Conservation (phyloP, 495 filamentous ascomycete genomes). For the Opeltia flavorubescens region DNA sequence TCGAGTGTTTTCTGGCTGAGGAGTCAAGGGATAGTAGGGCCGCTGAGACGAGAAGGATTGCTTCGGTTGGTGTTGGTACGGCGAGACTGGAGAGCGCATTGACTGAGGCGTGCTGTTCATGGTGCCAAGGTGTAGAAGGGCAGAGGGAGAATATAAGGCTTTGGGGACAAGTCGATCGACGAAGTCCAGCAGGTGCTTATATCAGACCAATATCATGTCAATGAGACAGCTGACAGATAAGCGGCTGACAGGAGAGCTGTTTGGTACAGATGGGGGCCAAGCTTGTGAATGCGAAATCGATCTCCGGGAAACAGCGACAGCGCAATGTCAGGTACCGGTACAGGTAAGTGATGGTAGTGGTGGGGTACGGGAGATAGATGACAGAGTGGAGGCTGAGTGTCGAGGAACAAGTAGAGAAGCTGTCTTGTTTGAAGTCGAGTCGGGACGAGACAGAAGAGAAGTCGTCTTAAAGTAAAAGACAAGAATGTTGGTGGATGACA, state of each 20-base stretch:
- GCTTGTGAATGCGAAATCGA: not conserved
- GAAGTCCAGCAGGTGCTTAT: not conserved
- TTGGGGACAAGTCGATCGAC: not conserved
- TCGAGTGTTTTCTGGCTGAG: constrained; percentile 13
- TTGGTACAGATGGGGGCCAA: not conserved
- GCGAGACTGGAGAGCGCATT: constrained; percentile 16
- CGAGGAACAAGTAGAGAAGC: not conserved
- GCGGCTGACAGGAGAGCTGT: not conserved
- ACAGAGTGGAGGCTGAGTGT: not conserved
- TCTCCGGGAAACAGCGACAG: too few species aligned
- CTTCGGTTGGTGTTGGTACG: constrained; percentile 14
- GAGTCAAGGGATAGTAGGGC: constrained; percentile 13
- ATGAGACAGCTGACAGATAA: not conserved
- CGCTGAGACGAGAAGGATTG: constrained; percentile 14
- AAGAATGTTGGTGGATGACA: not conserved
- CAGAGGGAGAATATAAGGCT: not conserved
- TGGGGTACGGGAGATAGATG: not conserved
- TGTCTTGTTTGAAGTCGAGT: not conserved
- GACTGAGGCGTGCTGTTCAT: constrained; percentile 17
- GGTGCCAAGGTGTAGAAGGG: not conserved
- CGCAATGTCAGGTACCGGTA: too few species aligned
- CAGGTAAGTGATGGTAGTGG: not conserved
- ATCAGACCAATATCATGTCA: not conserved
- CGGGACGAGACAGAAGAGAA: not conserved
- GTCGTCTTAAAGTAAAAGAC: not conserved